Conservation (phyloP, 805 yeast genomes). For the Suhomyces prunicola region DNA sequence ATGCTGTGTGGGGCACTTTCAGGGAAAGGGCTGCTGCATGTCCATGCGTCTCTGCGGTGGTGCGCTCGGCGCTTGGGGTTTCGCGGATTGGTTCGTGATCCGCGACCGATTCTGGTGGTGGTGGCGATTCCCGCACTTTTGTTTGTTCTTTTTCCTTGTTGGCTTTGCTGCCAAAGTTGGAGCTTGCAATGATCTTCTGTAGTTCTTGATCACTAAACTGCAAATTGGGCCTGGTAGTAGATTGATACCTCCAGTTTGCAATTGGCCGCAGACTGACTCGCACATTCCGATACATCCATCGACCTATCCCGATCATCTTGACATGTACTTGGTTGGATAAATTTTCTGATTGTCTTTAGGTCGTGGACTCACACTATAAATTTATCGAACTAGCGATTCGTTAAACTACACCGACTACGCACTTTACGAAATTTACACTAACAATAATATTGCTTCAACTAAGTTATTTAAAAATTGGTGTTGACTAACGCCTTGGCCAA, state of each 20-base stretch:
- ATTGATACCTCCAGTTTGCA: not conserved
- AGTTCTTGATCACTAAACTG: slow-evolving; percentile 25
- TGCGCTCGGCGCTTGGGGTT: not conserved
- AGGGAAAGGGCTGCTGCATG: not conserved
- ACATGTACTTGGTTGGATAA: not conserved
- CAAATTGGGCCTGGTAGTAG: not conserved
- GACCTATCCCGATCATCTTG: not conserved
- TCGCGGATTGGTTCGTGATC: not conserved
- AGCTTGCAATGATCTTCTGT: slow-evolving; percentile 31
- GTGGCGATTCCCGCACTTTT: not conserved
- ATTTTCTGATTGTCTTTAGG: not conserved
- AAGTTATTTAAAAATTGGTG: slow-evolving; percentile 37
- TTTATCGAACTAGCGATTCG: not conserved
- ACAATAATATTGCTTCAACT: not conserved
- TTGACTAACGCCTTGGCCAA: slow-evolving; percentile 49
- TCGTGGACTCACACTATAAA: not conserved
- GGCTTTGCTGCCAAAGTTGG: slow-evolving; percentile 26
- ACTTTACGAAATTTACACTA: too few species aligned
- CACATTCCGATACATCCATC: not conserved
- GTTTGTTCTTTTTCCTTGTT: slow-evolving; percentile 2
- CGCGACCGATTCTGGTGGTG: not conserved
- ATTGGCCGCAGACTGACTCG: not conserved
- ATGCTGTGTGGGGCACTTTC: not conserved
- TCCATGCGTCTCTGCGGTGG: slow-evolving; percentile 1
- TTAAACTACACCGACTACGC: not conserved